Evolutionary conservation across 2,329 filamentous ascomycete species (phyloP).

Genomic region (Penicillium hordei): DNA sequence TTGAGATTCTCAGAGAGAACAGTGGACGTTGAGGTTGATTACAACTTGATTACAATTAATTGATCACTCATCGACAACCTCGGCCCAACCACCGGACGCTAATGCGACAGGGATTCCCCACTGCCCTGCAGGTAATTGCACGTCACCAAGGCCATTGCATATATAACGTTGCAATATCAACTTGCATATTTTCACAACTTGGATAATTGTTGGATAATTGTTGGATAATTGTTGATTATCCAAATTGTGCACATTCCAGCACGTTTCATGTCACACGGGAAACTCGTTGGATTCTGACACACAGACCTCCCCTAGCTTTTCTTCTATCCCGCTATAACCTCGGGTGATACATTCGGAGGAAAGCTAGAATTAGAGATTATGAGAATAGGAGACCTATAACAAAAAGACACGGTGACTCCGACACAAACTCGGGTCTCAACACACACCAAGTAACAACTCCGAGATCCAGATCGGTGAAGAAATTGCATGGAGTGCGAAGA

Average conservation of each 20-base stretch:
- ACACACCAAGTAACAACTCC: slow-evolving; percentile 3
- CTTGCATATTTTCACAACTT: too few species aligned
- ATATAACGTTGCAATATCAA: too few species aligned
- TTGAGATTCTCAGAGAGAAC: too few species aligned
- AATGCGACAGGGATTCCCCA: too few species aligned
- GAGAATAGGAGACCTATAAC: not conserved
- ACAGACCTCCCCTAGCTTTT: not conserved
- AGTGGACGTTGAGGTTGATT: not conserved
- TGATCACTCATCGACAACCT: slow-evolving; percentile 7
- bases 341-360: not conserved
- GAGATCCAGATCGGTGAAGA: slow-evolving; percentile 3
- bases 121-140: too few species aligned
- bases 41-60: not conserved
- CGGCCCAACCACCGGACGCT: too few species aligned
- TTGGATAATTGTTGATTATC: too few species aligned
- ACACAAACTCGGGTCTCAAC: not conserved
- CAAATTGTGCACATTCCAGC: too few species aligned
- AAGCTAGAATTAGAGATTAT: not conserved
- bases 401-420: not conserved
- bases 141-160: too few species aligned
- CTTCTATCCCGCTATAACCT: not conserved
- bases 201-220: too few species aligned
- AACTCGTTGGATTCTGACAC: not conserved
- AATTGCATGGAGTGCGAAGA: not conserved
- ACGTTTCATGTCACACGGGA: too few species aligned